phyloP scores from a whole-genome alignment of 208 protist species.

The Crithidia acanthocephali region DNA sequence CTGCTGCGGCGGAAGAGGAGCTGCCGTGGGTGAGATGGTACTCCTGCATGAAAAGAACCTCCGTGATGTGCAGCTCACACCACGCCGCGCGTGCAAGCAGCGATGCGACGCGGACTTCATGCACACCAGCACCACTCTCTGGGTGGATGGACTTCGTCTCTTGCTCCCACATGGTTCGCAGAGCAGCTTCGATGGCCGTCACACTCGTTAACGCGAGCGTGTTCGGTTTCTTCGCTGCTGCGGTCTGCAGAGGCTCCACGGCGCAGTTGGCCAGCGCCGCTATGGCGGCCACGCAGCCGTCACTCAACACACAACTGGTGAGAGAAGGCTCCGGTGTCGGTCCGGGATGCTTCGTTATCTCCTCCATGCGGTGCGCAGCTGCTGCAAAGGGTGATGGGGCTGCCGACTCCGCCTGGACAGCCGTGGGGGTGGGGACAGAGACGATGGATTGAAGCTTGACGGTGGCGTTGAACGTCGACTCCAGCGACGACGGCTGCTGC shows the following conservation, averaged over 20 bases:
- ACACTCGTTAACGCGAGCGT: not conserved
- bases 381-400: not conserved
- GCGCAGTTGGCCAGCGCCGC: conserved; percentile 22
- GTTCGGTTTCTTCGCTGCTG: not conserved
- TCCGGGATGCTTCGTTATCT: not conserved
- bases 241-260: conserved; percentile 13
- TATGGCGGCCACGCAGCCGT: not conserved
- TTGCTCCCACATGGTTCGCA: not conserved
- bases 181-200: conserved; percentile 7
- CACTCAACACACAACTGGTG: too few relatives aligned
- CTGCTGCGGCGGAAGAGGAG: not conserved
- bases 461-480: not conserved
- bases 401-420: not conserved
- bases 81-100: conserved; percentile 32
- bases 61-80: conserved; percentile 33
- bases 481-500: conserved; percentile 8
- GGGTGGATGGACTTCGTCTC: not conserved
- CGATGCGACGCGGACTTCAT: conserved; percentile 5
- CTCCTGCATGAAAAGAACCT: conserved; percentile 31
- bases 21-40: conserved; percentile 6
- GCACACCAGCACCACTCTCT: not conserved
- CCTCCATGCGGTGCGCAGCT: not conserved
- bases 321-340: too few relatives aligned
- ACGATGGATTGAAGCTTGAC: not conserved
- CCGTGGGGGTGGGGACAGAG: not conserved